phyloP scores from a whole-genome alignment of 768 basidiomycete species.

The Lyophyllum decastes region DNA sequence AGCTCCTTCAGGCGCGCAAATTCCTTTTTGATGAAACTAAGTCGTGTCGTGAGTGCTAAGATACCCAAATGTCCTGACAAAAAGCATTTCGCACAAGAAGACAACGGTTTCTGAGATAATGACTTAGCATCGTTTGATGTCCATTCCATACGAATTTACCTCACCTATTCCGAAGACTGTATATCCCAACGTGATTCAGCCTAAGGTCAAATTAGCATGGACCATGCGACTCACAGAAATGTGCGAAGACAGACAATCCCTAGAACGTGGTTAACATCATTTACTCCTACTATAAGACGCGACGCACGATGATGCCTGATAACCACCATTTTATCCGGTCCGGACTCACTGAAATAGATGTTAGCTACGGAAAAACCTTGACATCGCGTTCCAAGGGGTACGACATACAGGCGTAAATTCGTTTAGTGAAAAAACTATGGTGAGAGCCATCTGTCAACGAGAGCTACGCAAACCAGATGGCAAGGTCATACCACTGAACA shows the following conservation, averaged over 20 bases:
- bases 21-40: slow-evolving; percentile 39
- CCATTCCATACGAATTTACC: neutral
- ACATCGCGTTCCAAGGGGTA: neutral
- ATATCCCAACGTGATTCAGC: neutral
- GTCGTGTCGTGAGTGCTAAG: neutral
- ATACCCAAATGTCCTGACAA: neutral
- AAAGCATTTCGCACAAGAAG: slow-evolving; percentile 29
- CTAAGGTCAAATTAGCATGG: neutral
- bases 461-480: neutral
- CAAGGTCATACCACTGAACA: slow-evolving; percentile 35
- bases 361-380: neutral
- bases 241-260: slow-evolving; percentile 36
- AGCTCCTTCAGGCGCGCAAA: slow-evolving; percentile 36
- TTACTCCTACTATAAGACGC: neutral
- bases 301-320: slow-evolving; percentile 33
- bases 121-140: neutral
- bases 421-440: slow-evolving; percentile 37
- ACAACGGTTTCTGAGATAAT: slow-evolving; percentile 35
- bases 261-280: neutral
- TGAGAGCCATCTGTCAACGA: neutral
- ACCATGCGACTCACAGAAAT: slow-evolving; percentile 35
- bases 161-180: slow-evolving; percentile 43
- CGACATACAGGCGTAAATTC: slow-evolving; percentile 38
- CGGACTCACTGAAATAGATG: slow-evolving; percentile 33
- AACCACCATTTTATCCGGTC: slow-evolving; percentile 35